Evolutionary conservation across 768 basidiomycete genomes (phyloP).

Genomic region (Roridomyces roridus): DNA sequence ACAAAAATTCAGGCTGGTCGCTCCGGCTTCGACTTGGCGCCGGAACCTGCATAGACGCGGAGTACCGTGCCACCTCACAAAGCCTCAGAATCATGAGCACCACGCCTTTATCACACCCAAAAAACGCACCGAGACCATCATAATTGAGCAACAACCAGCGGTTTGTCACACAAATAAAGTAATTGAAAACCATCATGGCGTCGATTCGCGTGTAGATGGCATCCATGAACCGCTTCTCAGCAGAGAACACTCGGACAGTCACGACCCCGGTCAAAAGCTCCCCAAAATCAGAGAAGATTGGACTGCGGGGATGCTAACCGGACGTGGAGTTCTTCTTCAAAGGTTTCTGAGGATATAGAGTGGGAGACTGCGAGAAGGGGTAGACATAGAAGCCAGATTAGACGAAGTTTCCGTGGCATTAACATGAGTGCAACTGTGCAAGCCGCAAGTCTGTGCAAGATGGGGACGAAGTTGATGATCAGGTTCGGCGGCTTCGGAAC

Average conservation of each 20-base stretch:
- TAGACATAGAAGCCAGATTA: constrained; percentile 12
- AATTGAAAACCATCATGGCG: constrained; percentile 83
- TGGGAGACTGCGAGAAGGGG: not conserved
- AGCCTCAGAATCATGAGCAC: too few species aligned
- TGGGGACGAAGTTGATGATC: too few species aligned
- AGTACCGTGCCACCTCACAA: too few species aligned
- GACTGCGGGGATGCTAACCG: too few species aligned
- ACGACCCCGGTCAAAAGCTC: constrained; percentile 89
- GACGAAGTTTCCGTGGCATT: not conserved
- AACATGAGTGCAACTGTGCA: too few species aligned
- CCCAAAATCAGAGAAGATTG: constrained; percentile 83
- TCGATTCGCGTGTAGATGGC: constrained; percentile 78
- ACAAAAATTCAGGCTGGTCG: constrained; percentile 75
- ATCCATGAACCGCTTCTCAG: constrained; percentile 79
- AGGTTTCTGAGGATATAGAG: constrained; percentile 44
- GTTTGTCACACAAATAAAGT: constrained; percentile 46
- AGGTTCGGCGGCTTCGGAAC: too few species aligned
- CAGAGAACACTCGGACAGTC: constrained; percentile 81
- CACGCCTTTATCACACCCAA: too few species aligned
- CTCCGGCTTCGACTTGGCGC: constrained; percentile 48
- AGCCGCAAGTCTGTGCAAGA: too few species aligned
- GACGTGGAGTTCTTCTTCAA: constrained; percentile 52
- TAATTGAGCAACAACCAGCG: too few species aligned
- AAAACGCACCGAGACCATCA: too few species aligned
- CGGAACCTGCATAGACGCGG: constrained; percentile 34